Evolutionary conservation across 2,329 filamentous ascomycete species (phyloP).

Genomic region (Calonectria honghensis): DNA sequence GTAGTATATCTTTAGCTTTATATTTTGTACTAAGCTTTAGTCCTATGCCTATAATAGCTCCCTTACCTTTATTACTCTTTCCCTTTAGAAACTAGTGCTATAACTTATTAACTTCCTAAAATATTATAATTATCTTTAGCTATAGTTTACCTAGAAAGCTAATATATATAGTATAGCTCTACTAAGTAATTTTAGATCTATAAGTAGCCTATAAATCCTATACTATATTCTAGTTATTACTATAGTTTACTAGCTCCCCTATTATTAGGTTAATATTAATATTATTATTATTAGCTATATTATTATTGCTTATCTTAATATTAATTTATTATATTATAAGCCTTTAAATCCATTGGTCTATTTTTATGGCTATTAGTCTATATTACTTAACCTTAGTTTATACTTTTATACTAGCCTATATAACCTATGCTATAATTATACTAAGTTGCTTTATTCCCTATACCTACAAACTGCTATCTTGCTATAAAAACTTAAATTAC

Average conservation of each 20-base stretch:
- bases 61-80: background rate
- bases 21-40: background rate
- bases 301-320: background rate
- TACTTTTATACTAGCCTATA: too few species aligned
- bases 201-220: constrained; percentile 17
- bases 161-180: constrained; percentile 26
- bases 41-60: background rate
- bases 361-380: too few species aligned
- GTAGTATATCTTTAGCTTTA: background rate
- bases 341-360: background rate
- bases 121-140: constrained; percentile 27
- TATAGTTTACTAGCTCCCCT: constrained; percentile 10
- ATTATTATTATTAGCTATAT: constrained; percentile 19
- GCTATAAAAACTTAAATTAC: too few species aligned
- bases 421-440: too few species aligned
- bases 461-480: too few species aligned
- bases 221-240: constrained; percentile 21
- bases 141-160: constrained; percentile 5
- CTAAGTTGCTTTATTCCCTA: too few species aligned
- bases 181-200: background rate
- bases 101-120: constrained; percentile 22
- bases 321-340: constrained; percentile 15
- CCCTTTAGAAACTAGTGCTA: constrained; percentile 27
- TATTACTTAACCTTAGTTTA: too few species aligned
- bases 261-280: constrained; percentile 20